These are phyloP conservation scores for Priceomyces castillae DNA, from an alignment of 805 yeast genomes.

Conservation along the genomic window DNA sequence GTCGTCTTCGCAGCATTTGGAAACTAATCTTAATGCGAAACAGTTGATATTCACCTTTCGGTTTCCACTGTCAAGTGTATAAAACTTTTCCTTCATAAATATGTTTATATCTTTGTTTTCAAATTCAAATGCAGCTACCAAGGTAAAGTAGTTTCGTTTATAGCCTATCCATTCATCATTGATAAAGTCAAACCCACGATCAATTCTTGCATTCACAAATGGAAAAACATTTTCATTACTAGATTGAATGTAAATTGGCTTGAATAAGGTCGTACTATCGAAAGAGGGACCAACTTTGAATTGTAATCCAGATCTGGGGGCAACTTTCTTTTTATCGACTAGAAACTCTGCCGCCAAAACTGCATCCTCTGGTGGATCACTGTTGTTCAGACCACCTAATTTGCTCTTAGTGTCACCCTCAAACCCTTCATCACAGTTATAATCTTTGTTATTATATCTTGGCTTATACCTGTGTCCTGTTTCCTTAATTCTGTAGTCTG, in stretches of 20 bases:
- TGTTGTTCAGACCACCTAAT: not conserved
- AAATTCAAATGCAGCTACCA: constrained; percentile 54
- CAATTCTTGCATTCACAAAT: constrained; percentile 51
- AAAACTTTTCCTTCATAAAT: constrained; percentile 31
- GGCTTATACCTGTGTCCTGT: not conserved
- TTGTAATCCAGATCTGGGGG: constrained; percentile 65
- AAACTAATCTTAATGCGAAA: constrained; percentile 52
- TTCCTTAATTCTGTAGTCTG: not conserved
- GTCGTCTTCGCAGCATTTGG: constrained; percentile 53
- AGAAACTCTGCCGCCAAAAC: constrained; percentile 1
- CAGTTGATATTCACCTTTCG: constrained; percentile 31
- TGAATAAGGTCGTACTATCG: constrained; percentile 26
- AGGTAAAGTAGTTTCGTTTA: constrained; percentile 65
- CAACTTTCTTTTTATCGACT: constrained; percentile 38
- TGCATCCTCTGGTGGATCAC: not conserved
- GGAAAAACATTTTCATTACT: constrained; percentile 36
- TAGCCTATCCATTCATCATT: constrained; percentile 65
- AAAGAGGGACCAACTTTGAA: constrained; percentile 68
- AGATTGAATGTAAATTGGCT: constrained; percentile 23
- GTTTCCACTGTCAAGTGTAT: constrained; percentile 23
- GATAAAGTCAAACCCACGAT: constrained; percentile 56
- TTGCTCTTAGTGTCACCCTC: not conserved
- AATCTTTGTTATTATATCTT: not conserved
- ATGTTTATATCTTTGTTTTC: constrained; percentile 22
- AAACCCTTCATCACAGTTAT: not conserved